Evolutionary conservation across 306 rosid species (phyloP).

Genomic region (Rosa chinensis): DNA sequence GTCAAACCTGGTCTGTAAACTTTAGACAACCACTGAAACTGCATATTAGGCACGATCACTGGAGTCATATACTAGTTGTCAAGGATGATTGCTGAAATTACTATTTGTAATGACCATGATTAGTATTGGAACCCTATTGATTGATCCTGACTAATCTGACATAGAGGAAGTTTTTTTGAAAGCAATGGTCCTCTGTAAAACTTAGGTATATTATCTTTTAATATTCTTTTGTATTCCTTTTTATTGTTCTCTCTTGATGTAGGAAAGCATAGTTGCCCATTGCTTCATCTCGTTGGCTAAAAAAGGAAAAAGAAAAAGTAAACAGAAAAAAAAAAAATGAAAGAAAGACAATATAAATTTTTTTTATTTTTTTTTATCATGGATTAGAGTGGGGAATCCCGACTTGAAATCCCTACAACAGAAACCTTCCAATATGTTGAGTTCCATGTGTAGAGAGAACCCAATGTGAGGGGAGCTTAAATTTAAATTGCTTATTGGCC

Average conservation of each 20-base stretch:
- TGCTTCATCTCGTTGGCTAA: background rate
- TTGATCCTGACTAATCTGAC: slow-evolving; percentile 3
- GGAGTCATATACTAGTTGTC: background rate
- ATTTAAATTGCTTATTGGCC: background rate
- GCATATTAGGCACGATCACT: background rate
- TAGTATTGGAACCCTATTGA: background rate
- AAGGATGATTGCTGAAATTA: background rate
- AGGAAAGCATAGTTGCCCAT: background rate
- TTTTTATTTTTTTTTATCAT: background rate
- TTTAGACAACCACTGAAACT: background rate
- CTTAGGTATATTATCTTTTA: background rate
- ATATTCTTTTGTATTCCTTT: background rate
- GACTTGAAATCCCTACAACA: background rate
- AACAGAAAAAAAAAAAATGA: background rate
- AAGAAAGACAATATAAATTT: background rate
- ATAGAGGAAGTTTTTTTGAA: background rate
- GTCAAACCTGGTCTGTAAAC: background rate
- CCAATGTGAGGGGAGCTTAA: background rate
- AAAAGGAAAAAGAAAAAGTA: background rate
- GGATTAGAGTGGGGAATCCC: background rate
- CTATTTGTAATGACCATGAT: background rate
- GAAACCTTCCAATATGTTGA: background rate
- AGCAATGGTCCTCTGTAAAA: background rate
- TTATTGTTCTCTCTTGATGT: background rate
- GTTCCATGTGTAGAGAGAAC: background rate